phyloP scores from a whole-genome alignment of 176 grass and related monocot genomes.

The barley (Hordeum vulgare) region DNA sequence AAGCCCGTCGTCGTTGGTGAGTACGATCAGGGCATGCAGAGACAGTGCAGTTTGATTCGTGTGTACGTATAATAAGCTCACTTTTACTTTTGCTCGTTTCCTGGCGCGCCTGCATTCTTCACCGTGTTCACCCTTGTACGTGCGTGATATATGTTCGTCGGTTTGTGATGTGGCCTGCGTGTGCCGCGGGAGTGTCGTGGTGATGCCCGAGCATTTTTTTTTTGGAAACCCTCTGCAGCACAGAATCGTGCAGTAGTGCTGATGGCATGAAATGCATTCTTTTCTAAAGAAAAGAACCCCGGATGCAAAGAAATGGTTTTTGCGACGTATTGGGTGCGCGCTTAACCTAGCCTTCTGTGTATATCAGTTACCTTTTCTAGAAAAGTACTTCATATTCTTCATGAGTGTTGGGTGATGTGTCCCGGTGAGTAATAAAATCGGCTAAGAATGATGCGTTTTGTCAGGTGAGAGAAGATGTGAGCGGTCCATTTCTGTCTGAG shows the following conservation, averaged over 20 bases:
- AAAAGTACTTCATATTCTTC: no score
- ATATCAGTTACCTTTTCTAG: no score
- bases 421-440: background rate
- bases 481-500: no score
- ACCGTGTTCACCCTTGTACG: no score
- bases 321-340: background rate
- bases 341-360: background rate
- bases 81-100: background rate
- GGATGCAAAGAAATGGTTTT: background rate
- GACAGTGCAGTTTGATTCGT: conserved; percentile 19
- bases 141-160: background rate
- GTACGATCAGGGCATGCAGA: conserved; percentile 4
- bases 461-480: background rate
- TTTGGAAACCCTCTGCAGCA: no score
- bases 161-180: background rate
- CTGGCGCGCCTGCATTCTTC: no score
- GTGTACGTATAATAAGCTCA: background rate
- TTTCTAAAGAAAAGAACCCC: background rate
- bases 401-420: no score
- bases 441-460: background rate
- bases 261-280: no score
- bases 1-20: background rate
- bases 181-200: background rate
- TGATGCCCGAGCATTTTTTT: background rate
- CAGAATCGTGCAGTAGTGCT: no score